phyloP scores from a whole-genome alignment of 495 filamentous ascomycete genomes.

The Chaetomium tenue region DNA sequence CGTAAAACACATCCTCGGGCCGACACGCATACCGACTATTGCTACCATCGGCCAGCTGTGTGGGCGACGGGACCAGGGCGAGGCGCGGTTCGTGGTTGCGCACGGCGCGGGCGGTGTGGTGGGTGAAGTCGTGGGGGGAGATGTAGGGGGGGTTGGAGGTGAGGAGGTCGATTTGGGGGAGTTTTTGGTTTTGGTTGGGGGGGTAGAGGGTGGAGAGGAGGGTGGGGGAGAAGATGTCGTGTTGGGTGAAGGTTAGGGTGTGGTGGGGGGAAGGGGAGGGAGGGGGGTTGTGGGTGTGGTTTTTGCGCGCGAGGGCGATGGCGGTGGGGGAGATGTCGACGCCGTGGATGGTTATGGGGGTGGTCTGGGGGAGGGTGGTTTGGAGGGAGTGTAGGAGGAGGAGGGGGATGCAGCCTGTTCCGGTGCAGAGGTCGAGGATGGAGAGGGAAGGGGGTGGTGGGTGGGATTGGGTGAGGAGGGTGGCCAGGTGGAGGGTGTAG shows the following conservation, averaged over 20 bases:
- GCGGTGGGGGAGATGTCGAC: slow-evolving; percentile 63
- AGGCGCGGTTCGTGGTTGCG: slow-evolving; percentile 73
- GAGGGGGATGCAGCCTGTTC: slow-evolving; percentile 86
- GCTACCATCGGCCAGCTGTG: slow-evolving; percentile 51
- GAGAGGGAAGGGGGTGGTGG: slow-evolving; percentile 40
- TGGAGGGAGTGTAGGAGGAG: slow-evolving; percentile 52
- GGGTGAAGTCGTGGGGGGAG: slow-evolving; percentile 57
- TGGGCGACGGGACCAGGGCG: slow-evolving; percentile 64
- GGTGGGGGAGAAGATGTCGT: slow-evolving; percentile 53
- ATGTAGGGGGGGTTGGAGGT: slow-evolving; percentile 93
- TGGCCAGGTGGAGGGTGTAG: slow-evolving; percentile 58
- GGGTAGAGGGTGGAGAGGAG: slow-evolving; percentile 20
- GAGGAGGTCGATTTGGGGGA: slow-evolving; percentile 57
- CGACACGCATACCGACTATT: slow-evolving; percentile 33
- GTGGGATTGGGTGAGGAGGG: slow-evolving; percentile 38
- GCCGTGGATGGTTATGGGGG: slow-evolving; percentile 40
- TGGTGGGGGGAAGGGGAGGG: slow-evolving; percentile 10
- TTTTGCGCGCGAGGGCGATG: slow-evolving; percentile 58
- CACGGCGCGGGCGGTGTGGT: slow-evolving; percentile 64
- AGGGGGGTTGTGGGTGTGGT: slow-evolving; percentile 59
- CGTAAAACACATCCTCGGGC: slow-evolving; percentile 62
- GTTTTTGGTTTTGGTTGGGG: background rate
- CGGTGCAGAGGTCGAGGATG: slow-evolving; percentile 84
- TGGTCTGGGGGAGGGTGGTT: slow-evolving; percentile 50
- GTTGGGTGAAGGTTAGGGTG: slow-evolving; percentile 50